These are phyloP conservation scores for Cyberlindnera xishuangbannaensis DNA, from an alignment of 805 yeast species.

Conservation along the genomic window DNA sequence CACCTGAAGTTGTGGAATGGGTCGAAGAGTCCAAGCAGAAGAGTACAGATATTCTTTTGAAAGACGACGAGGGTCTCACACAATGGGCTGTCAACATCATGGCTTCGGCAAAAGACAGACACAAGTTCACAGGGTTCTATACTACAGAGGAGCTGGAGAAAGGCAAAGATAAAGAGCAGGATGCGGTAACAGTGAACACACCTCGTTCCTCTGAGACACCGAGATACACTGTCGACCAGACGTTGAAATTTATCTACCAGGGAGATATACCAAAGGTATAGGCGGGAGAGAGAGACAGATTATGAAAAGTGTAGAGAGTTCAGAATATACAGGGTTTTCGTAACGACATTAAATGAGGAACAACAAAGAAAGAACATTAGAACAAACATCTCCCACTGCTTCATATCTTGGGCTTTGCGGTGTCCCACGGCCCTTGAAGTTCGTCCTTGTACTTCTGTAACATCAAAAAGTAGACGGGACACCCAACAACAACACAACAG, in stretches of 20 bases:
- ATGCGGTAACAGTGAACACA: slow-evolving; percentile 7
- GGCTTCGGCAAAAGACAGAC: slow-evolving; percentile 47
- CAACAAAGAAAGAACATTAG: too few relatives aligned
- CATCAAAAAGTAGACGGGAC: slow-evolving; percentile 66
- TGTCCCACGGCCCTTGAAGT: slow-evolving; percentile 91
- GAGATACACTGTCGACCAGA: slow-evolving; percentile 29
- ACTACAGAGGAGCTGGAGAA: slow-evolving; percentile 43
- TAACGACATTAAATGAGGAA: too few relatives aligned
- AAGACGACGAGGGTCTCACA: slow-evolving; percentile 60
- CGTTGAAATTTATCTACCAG: slow-evolving; percentile 40
- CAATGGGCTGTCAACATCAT: slow-evolving; percentile 59
- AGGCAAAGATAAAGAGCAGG: slow-evolving; percentile 5
- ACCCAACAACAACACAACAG: slow-evolving; percentile 41
- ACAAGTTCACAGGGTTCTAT: slow-evolving; percentile 56
- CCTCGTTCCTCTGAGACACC: background rate
- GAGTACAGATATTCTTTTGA: slow-evolving; percentile 15
- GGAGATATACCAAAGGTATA: slow-evolving; percentile 32
- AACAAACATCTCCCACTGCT: too few relatives aligned
- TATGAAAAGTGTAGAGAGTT: too few relatives aligned
- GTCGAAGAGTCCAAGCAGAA: slow-evolving; percentile 41
- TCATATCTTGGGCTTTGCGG: slow-evolving; percentile 58
- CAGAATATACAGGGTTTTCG: too few relatives aligned
- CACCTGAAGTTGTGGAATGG: slow-evolving; percentile 93
- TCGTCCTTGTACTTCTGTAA: slow-evolving; percentile 80
- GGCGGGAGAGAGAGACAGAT: too few relatives aligned